Evolutionary conservation across 768 basidiomycete species (phyloP).

Genomic region (Macrocybe gigantea): DNA sequence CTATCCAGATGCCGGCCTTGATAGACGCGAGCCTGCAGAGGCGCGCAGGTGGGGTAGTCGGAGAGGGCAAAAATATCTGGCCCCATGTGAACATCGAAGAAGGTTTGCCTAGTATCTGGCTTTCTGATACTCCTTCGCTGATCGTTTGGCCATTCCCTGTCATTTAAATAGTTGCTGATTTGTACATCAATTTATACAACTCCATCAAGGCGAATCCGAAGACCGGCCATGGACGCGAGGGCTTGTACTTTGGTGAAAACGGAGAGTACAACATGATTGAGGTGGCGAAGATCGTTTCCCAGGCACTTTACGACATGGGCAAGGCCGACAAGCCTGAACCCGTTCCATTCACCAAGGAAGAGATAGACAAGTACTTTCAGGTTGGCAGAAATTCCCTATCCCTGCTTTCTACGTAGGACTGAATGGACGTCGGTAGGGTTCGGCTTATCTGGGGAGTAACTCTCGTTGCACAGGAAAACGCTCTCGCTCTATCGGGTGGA

Average conservation of each 20-base stretch:
- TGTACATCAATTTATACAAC: conserved; percentile 30
- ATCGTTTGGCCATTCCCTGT: conserved; percentile 28
- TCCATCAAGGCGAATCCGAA: conserved; percentile 20
- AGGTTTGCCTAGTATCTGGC: conserved; percentile 20
- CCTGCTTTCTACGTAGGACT: too few relatives aligned
- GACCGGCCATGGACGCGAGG: conserved; percentile 40
- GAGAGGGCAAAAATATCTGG: conserved; percentile 56
- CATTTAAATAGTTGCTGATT: conserved; percentile 26
- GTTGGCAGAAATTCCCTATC: conserved; percentile 10
- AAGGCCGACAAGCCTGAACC: conserved; percentile 32
- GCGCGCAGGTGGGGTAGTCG: conserved; percentile 47
- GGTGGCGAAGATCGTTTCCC: conserved; percentile 32
- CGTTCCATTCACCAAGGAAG: conserved; percentile 39
- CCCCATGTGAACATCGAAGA: conserved; percentile 50
- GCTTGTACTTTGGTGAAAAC: conserved; percentile 48
- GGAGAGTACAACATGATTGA: conserved; percentile 42
- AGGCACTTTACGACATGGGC: conserved; percentile 30
- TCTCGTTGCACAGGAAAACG: conserved; percentile 32
- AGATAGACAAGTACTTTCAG: conserved; percentile 35
- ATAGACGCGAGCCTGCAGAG: conserved; percentile 40
- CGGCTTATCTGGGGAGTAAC: conserved; percentile 28
- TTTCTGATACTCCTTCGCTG: conserved; percentile 9
- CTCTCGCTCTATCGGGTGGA: conserved; percentile 38
- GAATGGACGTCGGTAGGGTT: conserved; percentile 16
- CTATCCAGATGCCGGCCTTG: conserved; percentile 44